A percentile compares a stretch with the other conserved stretches of the same genome.
Conservation (phyloP, 176 grass and related monocot genomes). For the Ensete glaucum region DNA sequence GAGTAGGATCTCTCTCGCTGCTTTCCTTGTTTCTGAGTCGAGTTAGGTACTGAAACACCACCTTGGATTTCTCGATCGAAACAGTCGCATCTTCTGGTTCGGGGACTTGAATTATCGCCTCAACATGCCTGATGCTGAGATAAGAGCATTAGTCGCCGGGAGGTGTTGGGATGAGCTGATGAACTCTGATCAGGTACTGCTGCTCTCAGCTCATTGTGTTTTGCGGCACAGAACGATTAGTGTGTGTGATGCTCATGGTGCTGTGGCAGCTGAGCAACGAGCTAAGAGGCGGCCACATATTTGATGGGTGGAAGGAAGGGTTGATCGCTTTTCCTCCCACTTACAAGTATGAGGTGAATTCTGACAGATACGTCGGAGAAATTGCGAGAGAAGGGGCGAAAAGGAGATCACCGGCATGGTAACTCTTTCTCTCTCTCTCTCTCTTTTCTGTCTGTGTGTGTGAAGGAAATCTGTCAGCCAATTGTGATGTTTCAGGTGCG, state of each 20-base stretch:
- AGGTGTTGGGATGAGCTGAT: conserved; percentile 47
- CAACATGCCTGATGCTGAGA: conserved; percentile 38
- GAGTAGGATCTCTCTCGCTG: conserved; percentile 27
- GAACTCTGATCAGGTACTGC: conserved; percentile 52
- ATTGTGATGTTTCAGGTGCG: conserved; percentile 32
- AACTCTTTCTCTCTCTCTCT: neutral
- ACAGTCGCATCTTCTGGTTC: conserved; percentile 65
- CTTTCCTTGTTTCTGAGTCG: too few relatives aligned
- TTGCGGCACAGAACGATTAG: too few relatives aligned
- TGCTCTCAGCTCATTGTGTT: neutral
- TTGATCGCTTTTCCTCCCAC: conserved; percentile 49
- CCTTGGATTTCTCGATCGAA: neutral
- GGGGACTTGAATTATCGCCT: conserved; percentile 70
- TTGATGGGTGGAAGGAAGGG: conserved; percentile 61
- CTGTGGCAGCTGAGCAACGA: conserved; percentile 45
- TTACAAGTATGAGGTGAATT: conserved; percentile 52
- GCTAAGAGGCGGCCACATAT: conserved; percentile 42
- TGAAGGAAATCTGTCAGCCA: too few relatives aligned
- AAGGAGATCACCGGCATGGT: conserved; percentile 67
- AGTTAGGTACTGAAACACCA: too few relatives aligned
- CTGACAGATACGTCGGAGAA: conserved; percentile 48
- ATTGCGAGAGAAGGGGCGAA: conserved; percentile 35
- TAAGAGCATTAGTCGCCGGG: conserved; percentile 28
- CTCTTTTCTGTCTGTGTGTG: too few relatives aligned
- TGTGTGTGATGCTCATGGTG: too few relatives aligned